Evolutionary conservation across 2,329 filamentous ascomycete genomes (phyloP).

Genomic region (Coniochaeta sp.): DNA sequence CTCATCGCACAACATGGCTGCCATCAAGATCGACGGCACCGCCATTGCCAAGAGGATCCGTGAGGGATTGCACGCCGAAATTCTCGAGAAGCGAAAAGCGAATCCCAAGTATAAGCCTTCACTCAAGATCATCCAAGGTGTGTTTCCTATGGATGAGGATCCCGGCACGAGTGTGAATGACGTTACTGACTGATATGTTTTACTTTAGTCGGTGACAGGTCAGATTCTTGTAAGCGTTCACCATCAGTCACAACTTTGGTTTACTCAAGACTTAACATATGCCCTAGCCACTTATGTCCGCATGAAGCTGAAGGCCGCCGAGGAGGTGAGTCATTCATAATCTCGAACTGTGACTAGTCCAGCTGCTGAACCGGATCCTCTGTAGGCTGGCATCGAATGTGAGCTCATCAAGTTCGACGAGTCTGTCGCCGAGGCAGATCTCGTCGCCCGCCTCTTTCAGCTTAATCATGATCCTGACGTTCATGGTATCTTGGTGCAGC

Average conservation of each 20-base stretch:
- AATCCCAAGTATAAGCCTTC: conserved; percentile 86
- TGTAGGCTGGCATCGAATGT: conserved; percentile 79
- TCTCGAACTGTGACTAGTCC: not conserved
- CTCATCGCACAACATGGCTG: conserved; percentile 58
- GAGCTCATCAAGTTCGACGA: conserved; percentile 79
- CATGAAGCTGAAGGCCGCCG: conserved; percentile 97
- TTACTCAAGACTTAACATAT: not conserved
- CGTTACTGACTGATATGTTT: conserved; percentile 14
- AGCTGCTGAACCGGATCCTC: conserved; percentile 9
- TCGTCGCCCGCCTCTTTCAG: conserved; percentile 71
- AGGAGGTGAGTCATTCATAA: conserved; percentile 56
- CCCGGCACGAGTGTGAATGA: not conserved
- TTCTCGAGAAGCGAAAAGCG: conserved; percentile 68
- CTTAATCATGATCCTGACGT: conserved; percentile 83
- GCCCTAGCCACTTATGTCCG: conserved; percentile 84
- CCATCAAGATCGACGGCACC: conserved; percentile 89
- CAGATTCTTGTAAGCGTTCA: conserved; percentile 71
- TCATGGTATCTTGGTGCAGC: conserved; percentile 88
- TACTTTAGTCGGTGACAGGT: conserved; percentile 72
- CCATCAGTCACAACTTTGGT: not conserved
- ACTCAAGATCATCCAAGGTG: conserved; percentile 92
- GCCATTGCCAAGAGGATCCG: conserved; percentile 90
- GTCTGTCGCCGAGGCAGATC: conserved; percentile 72
- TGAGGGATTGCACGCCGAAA: conserved; percentile 71
- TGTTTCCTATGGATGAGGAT: conserved; percentile 18